Conservation (phyloP, 306 rosid species). For the Luffa acutangula region DNA sequence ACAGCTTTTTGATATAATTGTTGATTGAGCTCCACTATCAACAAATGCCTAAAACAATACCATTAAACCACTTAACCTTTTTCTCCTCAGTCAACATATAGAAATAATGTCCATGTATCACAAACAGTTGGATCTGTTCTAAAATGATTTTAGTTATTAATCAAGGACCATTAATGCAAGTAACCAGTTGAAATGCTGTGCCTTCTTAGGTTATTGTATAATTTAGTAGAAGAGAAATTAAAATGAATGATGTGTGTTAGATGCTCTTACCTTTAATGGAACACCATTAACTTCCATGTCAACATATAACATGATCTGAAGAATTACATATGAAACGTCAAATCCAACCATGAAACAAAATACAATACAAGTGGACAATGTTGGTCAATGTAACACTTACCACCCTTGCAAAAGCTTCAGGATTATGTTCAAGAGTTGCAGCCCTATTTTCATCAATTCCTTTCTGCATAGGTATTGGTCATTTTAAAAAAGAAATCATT, state of each 20-base stretch:
- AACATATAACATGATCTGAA: slow-evolving; percentile 87
- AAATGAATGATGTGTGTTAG: not conserved
- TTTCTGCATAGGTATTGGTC: slow-evolving; percentile 40
- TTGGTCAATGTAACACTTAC: slow-evolving; percentile 32
- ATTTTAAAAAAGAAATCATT: slow-evolving; percentile 8
- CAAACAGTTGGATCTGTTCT: not conserved
- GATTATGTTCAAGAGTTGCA: slow-evolving; percentile 91
- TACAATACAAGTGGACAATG: not conserved
- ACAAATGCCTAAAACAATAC: slow-evolving; percentile 75
- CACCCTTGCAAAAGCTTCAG: slow-evolving; percentile 98
- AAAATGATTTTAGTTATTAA: not conserved
- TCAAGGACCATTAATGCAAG: not conserved
- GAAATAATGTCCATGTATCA: not conserved
- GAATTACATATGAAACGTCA: not conserved
- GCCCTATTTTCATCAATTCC: slow-evolving; percentile 99
- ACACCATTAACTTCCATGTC: slow-evolving; percentile 98
- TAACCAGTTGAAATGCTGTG: not conserved
- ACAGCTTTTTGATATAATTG: slow-evolving; percentile 92
- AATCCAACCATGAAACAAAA: not conserved
- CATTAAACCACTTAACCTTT: not conserved
- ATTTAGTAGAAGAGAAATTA: not conserved
- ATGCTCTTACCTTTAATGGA: slow-evolving; percentile 65
- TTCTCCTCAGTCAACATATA: not conserved
- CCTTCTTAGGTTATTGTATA: slow-evolving; percentile 3
- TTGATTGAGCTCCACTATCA: slow-evolving; percentile 98